Base-by-base conservation (phyloP, 441 rosid genomes). In the Kokia cookei region DNA sequence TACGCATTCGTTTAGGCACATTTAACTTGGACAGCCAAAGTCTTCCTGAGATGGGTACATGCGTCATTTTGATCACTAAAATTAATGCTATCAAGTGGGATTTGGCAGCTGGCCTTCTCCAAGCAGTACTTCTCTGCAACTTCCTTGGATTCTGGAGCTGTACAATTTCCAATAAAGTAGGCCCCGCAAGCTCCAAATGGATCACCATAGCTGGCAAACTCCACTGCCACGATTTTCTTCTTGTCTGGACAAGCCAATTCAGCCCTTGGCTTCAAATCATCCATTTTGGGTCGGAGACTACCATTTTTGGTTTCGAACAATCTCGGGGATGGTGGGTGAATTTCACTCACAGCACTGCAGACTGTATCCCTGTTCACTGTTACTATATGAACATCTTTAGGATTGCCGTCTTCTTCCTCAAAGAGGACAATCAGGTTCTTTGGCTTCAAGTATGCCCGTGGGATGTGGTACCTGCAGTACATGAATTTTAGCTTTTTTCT, bases 141-240 rank as follows among this genome's bases (percentile, higher is more conserved):
- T 42, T 85, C n/a, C 78, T 79, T 86, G 32, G 87, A 62, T 22
- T 2, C 22, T 2, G 87, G 76, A 5, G 90, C 72, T 22, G 66
- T 73, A 86, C 96, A 91, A 0, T 82, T 80, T 65, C 90, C 96
- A 15, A 17, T 5, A 1, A 3, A 0, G 69, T 26, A 86, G 53
- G 15, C 24, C 27, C 94, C 92, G 65, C 96, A 91, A 11, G 76
- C 2, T 15, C 96, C 94, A 3, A 13, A 32, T 27, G 96, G 88
- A 67, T 86, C 71, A 7, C 96, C 94, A 9, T 76, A 89, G 84
- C 90, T 86, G 1, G 92, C 90, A 59, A 89, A 91, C 40, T 91
- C 84, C 7, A 91, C 84, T 1, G 74, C 75, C 1, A 72, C 67
- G 12, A 91, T 77, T 76, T 76, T 67, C 82, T 83, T 84, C 37